Conservation (phyloP, 164 flowering plant genomes). For the Echeveria elegans region DNA sequence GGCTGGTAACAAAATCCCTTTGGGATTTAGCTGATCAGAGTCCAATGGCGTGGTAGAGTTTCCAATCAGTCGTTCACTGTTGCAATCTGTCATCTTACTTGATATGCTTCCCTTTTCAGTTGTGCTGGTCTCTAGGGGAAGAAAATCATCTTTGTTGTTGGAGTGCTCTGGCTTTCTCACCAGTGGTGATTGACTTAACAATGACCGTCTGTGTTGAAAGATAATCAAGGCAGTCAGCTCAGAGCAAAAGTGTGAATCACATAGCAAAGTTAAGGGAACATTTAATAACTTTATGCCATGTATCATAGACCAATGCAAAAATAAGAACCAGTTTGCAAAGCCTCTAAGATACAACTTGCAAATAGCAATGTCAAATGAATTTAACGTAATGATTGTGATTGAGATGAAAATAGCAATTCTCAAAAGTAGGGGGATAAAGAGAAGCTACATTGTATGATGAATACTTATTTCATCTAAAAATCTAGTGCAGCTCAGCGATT, state of each 20-base stretch:
- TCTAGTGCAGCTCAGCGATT: too few species aligned
- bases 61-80: neutral
- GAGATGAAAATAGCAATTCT: too few species aligned
- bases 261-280: neutral
- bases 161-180: conserved; percentile 17
- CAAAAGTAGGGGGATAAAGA: too few species aligned
- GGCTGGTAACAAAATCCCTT: conserved; percentile 13
- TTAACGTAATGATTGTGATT: neutral
- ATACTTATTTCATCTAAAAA: too few species aligned
- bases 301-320: neutral
- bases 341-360: neutral
- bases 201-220: conserved; percentile 58
- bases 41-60: conserved; percentile 14
- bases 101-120: conserved; percentile 23
- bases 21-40: conserved; percentile 16
- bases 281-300: too few species aligned
- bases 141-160: conserved; percentile 20
- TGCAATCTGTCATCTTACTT: neutral
- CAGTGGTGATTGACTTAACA: conserved; percentile 76
- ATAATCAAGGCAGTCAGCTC: neutral
- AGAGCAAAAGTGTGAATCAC: neutral
- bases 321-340: neutral
- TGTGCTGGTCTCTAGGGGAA: conserved; percentile 15
- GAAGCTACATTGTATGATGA: too few species aligned
- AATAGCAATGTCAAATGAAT: neutral